Percentiles rank a stretch among this genome's conserved stretches.
phyloP scores from a whole-genome alignment of 2,329 filamentous ascomycete genomes.

The Ophiosphaerella narmari region DNA sequence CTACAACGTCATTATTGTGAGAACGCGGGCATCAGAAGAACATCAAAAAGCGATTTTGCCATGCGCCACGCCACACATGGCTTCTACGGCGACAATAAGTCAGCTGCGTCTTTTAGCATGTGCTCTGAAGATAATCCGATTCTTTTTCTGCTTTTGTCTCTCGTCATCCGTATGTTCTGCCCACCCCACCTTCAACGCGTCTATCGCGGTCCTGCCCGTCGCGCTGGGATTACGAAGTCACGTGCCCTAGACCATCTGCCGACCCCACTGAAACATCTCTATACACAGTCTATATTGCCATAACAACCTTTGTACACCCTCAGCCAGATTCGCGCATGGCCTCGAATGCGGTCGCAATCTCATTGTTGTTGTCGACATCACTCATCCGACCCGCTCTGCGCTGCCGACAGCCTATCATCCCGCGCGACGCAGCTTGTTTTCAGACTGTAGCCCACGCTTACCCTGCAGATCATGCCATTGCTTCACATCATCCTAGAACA shows the following conservation, averaged over 20 bases:
- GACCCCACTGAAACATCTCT: constrained; percentile 15
- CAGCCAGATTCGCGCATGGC: constrained; percentile 14
- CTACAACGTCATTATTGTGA: constrained; percentile 14
- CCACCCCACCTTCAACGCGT: constrained; percentile 11
- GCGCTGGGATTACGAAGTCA: constrained; percentile 11
- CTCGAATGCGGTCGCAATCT: constrained; percentile 20
- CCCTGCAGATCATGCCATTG: constrained; percentile 13
- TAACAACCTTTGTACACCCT: constrained; percentile 15
- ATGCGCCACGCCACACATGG: constrained; percentile 19
- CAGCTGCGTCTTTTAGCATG: background rate
- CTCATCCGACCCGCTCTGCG: constrained; percentile 21
- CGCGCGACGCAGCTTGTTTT: constrained; percentile 27
- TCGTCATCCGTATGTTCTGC: background rate
- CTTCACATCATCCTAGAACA: constrained; percentile 14
- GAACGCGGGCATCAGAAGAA: constrained; percentile 19
- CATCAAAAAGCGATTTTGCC: constrained; percentile 16
- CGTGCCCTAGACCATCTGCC: constrained; percentile 10
- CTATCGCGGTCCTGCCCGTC: background rate
- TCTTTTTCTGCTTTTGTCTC: background rate
- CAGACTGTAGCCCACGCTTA: constrained; percentile 30
- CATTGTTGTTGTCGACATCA: constrained; percentile 17
- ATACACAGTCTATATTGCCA: constrained; percentile 19
- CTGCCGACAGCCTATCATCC: constrained; percentile 35
- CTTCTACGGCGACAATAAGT: constrained; percentile 2
- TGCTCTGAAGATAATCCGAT: background rate